Percentiles rank a stretch among this genome's conserved stretches.
Conservation (phyloP, 257 asterid genomes). For the Coffea canephora region DNA sequence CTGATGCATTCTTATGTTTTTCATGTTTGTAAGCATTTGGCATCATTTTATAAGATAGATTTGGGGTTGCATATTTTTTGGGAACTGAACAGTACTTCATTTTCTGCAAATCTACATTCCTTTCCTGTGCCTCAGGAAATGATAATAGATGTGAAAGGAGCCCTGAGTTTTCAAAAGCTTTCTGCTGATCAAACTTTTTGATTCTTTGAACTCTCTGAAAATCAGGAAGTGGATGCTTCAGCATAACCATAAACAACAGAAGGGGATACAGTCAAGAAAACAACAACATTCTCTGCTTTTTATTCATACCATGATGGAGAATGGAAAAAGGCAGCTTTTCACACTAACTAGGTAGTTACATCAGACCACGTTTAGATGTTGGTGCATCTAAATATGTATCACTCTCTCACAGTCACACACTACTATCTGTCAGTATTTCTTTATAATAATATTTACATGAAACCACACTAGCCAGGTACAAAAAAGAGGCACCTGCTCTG, state of each 20-base stretch:
- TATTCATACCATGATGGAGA: slow-evolving; percentile 12
- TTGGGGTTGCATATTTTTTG: neutral
- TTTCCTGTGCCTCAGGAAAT: neutral
- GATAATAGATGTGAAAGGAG: neutral
- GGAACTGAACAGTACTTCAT: neutral
- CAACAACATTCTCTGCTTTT: neutral
- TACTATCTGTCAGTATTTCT: slow-evolving; percentile 14
- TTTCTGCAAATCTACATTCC: neutral
- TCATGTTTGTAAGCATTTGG: neutral
- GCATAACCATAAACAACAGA: neutral
- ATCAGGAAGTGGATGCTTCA: neutral
- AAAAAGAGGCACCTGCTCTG: slow-evolving; percentile 4
- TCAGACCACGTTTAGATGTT: neutral
- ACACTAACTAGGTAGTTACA: slow-evolving; percentile 9
- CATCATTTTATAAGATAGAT: neutral
- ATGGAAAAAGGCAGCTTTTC: slow-evolving; percentile 4
- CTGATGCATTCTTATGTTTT: neutral
- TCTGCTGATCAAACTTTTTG: neutral
- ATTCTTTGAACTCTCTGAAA: neutral
- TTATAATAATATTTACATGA: slow-evolving; percentile 11
- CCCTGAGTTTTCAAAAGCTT: neutral
- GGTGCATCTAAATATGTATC: neutral
- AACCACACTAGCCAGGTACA: slow-evolving; percentile 2
- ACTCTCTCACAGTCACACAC: slow-evolving; percentile 7
- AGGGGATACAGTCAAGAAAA: neutral